Evolutionary conservation across 75 land plant species (phyloP).

Genomic region (Selaginella moellendorffii): DNA sequence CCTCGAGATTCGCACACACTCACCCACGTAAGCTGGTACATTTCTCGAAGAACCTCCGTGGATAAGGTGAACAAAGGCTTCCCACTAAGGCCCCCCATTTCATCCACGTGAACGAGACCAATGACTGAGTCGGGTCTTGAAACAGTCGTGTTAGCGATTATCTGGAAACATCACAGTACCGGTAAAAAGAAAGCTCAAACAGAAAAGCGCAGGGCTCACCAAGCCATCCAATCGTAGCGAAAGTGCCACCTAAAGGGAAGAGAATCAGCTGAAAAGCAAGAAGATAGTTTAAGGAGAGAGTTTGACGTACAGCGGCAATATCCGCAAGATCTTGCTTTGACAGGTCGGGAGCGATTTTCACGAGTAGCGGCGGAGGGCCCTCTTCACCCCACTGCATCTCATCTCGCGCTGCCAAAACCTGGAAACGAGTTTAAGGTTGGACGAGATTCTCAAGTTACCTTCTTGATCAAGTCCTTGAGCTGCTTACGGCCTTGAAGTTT

Average conservation of each 20-base stretch:
- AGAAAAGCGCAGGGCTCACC: constrained; percentile 28
- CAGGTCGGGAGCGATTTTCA: constrained; percentile 97
- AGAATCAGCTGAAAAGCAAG: not conserved
- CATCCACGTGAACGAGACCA: constrained; percentile 48
- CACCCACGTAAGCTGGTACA: constrained; percentile 90
- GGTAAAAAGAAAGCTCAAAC: not conserved
- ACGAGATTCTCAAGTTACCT: constrained; percentile 43
- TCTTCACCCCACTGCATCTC: constrained; percentile 99
- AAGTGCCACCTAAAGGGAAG: constrained; percentile 57
- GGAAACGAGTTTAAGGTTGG: constrained; percentile 7
- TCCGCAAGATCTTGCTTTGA: constrained; percentile 93
- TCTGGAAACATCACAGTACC: constrained; percentile 27
- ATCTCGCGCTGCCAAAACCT: constrained; percentile 98
- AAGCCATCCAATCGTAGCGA: constrained; percentile 81
- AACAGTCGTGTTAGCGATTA: constrained; percentile 86
- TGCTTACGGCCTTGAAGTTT: constrained; percentile 95
- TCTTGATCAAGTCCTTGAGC: constrained; percentile 85
- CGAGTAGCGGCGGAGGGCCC: constrained; percentile 97
- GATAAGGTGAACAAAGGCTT: constrained; percentile 77
- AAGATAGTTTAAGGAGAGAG: not conserved
- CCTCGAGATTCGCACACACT: constrained; percentile 4
- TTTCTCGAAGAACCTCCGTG: constrained; percentile 63
- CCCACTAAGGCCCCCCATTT: constrained; percentile 92
- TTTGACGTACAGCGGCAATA: constrained; percentile 74
- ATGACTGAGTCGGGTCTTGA: constrained; percentile 72